Evolutionary conservation across 1,284 basidiomycete species (phyloP), one percentile per base, ranked within the genome.

Genomic region (Heterobasidion parviporum): DNA sequence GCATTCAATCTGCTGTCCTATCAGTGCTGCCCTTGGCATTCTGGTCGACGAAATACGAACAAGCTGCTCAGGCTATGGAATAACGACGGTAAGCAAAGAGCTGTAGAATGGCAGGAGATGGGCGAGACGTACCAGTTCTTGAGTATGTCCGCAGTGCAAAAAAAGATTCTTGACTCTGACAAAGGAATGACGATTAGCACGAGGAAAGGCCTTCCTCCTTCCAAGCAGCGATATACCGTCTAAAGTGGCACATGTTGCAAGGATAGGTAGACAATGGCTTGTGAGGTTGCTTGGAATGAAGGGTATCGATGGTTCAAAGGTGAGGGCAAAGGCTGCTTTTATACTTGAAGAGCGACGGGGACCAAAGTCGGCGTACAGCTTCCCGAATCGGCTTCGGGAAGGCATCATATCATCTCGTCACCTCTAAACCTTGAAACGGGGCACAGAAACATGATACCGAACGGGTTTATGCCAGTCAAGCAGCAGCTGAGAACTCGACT

Each of bases 141-240:
- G 58, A 0, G 68, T 68, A 44, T 75, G 73, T 2, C 72, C 71
- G 55, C 73, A 75, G 8, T 61, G 60, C 54, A 70, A 32, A 62
- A 75, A 75, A 53, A 77, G 65, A 58, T 75, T 75, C 58, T 71
- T 74, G 33, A 75, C 73, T 18, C 73, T 75, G 56, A 50, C 26
- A 6, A 26, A 26, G 35, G 48, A 44, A 56, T 16, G n/a, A 41
- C 55, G 10, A 56, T 47, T 36, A 50, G 7, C 4, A 15, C 53
- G 33, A 35, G 15, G 34, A 1, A 8, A n/a, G n/a, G 36, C 38
- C 34, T 26, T 35, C 14, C 12, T 10, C 15, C 18, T 16, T 50
- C 38, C 16, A 34, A 15, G 38, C 36, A 44, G 36, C 18, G 26
- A 68, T 67, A 65, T 61, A 75, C 72, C 68, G 74, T 64, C 72